phyloP scores from a whole-genome alignment of 169 alveolate species.

The Eimeria necatrix region DNA sequence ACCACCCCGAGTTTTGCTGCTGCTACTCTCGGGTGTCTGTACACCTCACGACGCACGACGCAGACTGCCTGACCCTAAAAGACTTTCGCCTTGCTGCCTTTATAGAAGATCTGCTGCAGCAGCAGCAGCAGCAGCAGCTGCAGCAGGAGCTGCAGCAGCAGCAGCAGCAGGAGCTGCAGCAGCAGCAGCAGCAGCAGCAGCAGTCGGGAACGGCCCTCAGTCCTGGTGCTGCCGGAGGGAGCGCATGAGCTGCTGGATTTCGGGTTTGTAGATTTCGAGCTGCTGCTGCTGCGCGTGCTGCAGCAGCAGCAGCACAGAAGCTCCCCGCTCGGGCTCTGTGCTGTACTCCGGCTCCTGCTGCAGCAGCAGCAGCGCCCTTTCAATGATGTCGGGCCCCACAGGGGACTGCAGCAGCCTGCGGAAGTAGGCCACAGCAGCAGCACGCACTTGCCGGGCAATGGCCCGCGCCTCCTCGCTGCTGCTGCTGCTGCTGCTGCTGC shows the following conservation, averaged over 20 bases:
- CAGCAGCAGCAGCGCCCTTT: constrained; percentile 66
- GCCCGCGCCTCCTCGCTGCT: constrained; percentile 11
- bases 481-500: constrained; percentile 41
- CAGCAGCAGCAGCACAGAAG: constrained; percentile 65
- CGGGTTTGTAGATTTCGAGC: not conserved
- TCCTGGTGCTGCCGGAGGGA: not conserved
- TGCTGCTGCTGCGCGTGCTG: constrained; percentile 41
- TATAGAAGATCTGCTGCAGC: not conserved
- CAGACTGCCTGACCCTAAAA: not conserved
- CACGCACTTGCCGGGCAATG: not conserved
- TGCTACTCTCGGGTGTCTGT: constrained; percentile 38
- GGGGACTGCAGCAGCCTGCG: constrained; percentile 10
- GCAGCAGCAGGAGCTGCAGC: not conserved
- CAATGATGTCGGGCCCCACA: constrained; percentile 27
- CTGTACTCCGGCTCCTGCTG: constrained; percentile 41
- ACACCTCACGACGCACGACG: constrained; percentile 17
- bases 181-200: constrained; percentile 41
- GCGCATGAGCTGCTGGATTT: not conserved
- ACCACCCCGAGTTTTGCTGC: not conserved
- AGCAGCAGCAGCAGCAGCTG: not conserved
- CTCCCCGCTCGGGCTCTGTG: constrained; percentile 38
- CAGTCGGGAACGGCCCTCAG: not conserved
- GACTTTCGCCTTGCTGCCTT: constrained; percentile 6
- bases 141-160: constrained; percentile 16
- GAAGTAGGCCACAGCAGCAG: not conserved